phyloP scores from a whole-genome alignment of 768 basidiomycete species.

The Pisolithus marmoratus region DNA sequence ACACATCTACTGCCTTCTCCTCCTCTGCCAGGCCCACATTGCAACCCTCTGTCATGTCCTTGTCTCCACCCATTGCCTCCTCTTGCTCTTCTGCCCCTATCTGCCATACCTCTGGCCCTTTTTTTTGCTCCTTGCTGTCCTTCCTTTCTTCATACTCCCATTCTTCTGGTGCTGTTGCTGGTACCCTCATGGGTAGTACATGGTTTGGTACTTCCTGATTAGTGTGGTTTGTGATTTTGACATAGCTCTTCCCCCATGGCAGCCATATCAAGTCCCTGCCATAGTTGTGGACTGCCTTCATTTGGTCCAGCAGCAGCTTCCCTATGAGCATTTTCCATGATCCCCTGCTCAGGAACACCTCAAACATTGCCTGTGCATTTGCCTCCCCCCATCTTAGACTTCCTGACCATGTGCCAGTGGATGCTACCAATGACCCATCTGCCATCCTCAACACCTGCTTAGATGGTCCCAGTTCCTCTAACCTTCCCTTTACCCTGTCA shows the following conservation, averaged over 20 bases:
- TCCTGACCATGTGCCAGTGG: not conserved
- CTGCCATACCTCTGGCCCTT: not conserved
- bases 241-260: too few species aligned
- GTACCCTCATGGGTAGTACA: not conserved
- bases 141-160: too few species aligned
- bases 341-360: constrained; percentile 20
- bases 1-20: not conserved
- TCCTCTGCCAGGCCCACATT: too few species aligned
- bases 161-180: not conserved
- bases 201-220: not conserved
- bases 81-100: not conserved
- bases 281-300: constrained; percentile 14
- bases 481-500: not conserved
- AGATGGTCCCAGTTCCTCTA: not conserved
- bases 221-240: too few species aligned
- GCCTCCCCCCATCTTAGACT: constrained; percentile 9
- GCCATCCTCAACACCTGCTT: not conserved
- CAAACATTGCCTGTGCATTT: constrained; percentile 3
- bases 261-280: not conserved
- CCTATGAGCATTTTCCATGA: constrained; percentile 12
- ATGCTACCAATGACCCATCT: not conserved
- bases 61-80: not conserved
- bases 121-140: not conserved
- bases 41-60: too few species aligned
- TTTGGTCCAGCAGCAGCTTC: constrained; percentile 12